Percentiles rank a stretch among this genome's conserved stretches.
These are phyloP conservation scores for Citrus maxima DNA, from an alignment of 345 rosid species.

Conservation along the genomic window DNA sequence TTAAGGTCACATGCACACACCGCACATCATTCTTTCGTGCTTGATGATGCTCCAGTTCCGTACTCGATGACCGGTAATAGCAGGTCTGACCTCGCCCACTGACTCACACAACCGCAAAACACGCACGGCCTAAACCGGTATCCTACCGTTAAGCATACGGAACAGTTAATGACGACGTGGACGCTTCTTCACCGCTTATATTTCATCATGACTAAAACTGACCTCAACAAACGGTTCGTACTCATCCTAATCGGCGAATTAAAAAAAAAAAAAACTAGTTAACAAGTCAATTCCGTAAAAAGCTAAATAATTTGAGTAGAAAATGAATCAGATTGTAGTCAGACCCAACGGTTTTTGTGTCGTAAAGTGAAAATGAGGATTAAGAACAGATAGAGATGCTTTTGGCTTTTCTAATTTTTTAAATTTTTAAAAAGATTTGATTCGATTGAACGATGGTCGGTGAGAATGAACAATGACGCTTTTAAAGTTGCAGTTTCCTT, in stretches of 20 bases:
- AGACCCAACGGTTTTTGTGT: constrained; percentile 36
- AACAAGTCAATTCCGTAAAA: constrained; percentile 32
- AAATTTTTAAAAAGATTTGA: constrained; percentile 21
- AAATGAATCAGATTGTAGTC: constrained; percentile 22
- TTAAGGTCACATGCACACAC: constrained; percentile 43
- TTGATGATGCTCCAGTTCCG: constrained; percentile 22
- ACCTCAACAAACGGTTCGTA: constrained; percentile 22
- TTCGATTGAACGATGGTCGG: constrained; percentile 45
- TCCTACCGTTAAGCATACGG: constrained; percentile 18
- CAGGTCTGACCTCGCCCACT: constrained; percentile 14
- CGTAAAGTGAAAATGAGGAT: constrained; percentile 26
- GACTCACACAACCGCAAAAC: constrained; percentile 22
- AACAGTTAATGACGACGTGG: constrained; percentile 19
- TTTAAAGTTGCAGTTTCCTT: constrained; percentile 43
- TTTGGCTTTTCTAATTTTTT: constrained; percentile 24
- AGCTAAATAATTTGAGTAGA: not conserved
- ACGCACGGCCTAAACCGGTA: constrained; percentile 46
- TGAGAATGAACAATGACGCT: constrained; percentile 36
- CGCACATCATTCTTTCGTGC: constrained; percentile 30
- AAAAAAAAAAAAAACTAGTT: constrained; percentile 1
- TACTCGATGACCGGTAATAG: constrained; percentile 29
- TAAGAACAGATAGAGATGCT: constrained; percentile 7
- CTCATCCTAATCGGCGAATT: not conserved
- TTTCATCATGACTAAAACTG: not conserved
- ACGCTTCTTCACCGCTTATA: constrained; percentile 1